These are phyloP conservation scores for Fomitopsis betulina DNA, from an alignment of 1,284 basidiomycete genomes.

Conservation along the genomic window DNA sequence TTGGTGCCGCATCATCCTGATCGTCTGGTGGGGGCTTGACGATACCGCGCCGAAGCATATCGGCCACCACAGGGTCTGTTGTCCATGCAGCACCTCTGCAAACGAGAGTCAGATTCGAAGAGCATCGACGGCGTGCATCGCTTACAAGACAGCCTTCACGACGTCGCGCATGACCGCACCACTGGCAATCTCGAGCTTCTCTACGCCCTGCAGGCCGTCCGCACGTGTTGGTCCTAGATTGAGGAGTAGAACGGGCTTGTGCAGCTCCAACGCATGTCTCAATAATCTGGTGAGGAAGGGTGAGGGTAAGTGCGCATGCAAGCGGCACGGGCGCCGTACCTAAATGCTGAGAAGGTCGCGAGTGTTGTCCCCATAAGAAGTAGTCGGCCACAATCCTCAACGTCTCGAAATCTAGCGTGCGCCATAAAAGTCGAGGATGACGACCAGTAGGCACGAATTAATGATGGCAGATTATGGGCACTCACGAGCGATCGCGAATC, in stretches of 20 bases:
- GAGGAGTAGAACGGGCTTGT: constrained; percentile 76
- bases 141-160: constrained; percentile 53
- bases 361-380: constrained; percentile 85
- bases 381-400: constrained; percentile 62
- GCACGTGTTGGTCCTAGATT: constrained; percentile 86
- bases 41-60: constrained; percentile 52
- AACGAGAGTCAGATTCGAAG: background rate
- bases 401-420: constrained; percentile 46
- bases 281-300: constrained; percentile 50
- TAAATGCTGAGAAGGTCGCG: constrained; percentile 88
- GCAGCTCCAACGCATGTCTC: constrained; percentile 70
- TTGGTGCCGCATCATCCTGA: constrained; percentile 28
- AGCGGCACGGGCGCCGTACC: constrained; percentile 30
- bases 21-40: constrained; percentile 43
- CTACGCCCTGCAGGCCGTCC: constrained; percentile 66
- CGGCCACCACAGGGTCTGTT: constrained; percentile 37
- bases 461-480: background rate
- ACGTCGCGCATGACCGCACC: constrained; percentile 67
- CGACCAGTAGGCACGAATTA: background rate
- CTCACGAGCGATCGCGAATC: constrained; percentile 72
- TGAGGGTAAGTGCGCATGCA: background rate
- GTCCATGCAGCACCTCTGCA: constrained; percentile 36
- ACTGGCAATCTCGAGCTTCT: constrained; percentile 73
- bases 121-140: background rate
- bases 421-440: background rate